Base-by-base conservation (phyloP, 192 early-diverging fungal genomes). In the Podila epigama region DNA sequence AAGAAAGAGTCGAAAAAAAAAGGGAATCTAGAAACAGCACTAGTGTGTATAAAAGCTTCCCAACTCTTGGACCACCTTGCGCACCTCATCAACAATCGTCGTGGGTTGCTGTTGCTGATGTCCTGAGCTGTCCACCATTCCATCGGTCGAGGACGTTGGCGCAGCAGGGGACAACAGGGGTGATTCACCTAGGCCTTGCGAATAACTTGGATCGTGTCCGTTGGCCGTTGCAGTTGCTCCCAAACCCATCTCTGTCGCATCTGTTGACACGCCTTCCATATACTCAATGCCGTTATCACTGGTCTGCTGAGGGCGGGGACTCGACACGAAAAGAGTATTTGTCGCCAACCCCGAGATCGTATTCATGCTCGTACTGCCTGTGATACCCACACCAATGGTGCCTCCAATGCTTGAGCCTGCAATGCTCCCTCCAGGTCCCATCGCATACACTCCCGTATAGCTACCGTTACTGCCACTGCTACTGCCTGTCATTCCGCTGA, bases 81-180 rank as follows among this genome's bases (percentile, higher is more conserved):
- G 53, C 8, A 77, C 66, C 50, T 77, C 73, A 16, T 77, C 73
- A 16, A 77, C 73, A 22, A 77, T 68, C 32, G 66, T 77, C 66
- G 59, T 44, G n/a, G 73, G 65, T n/a, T 57, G 53, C 18, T 67
- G 72, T 11, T 37, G 48, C 0, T 28, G 18, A 28, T 8, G 50
- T 20, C 9, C 2, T 18, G 44, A 2, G 7, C 44, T 22, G 44
- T 48, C 44, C 44, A 48, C 2, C 44, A 18, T 22, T 22, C 25
- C 44, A 18, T 22, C 15, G 44, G n/a, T n/a, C 41, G 41, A 48
- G n/a, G n/a, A 18, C 11, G 44, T 25, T 18, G 15, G 44, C 44
- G 25, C 7, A 0, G 44, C 44, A 11, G 44, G 44, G 7, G 44
- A 48, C 44, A 48, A 22, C 33, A 42, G 58, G 1, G 71, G 71